These are phyloP conservation scores for Scolecobasidium constrictum DNA, from an alignment of 2,329 filamentous ascomycete species.

Conservation along the genomic window DNA sequence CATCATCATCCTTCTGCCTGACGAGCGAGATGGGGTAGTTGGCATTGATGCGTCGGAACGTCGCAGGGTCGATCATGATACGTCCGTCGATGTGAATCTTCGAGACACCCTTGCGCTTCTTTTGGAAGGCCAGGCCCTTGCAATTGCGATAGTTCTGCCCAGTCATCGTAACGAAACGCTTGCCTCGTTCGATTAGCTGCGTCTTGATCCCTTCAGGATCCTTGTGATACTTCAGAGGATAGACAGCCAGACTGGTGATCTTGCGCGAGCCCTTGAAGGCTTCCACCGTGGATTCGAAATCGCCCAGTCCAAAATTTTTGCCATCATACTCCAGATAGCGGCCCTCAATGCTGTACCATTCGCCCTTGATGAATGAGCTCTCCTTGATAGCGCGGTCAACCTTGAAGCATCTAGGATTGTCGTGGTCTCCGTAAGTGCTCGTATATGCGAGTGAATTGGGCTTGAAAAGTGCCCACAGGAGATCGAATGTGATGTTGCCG, in stretches of 20 bases:
- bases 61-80: slow-evolving; percentile 77
- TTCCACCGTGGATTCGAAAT: slow-evolving; percentile 56
- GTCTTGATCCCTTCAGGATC: slow-evolving; percentile 53
- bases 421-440: slow-evolving; percentile 62
- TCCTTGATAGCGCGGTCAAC: slow-evolving; percentile 67
- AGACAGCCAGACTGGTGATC: slow-evolving; percentile 67
- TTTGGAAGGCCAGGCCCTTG: slow-evolving; percentile 75
- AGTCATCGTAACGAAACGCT: slow-evolving; percentile 70
- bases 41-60: slow-evolving; percentile 73
- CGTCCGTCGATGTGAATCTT: slow-evolving; percentile 81
- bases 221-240: slow-evolving; percentile 71
- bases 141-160: slow-evolving; percentile 77
- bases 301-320: slow-evolving; percentile 70
- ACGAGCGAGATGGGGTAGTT: slow-evolving; percentile 73
- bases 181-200: slow-evolving; percentile 67
- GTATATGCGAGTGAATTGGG: slow-evolving; percentile 71
- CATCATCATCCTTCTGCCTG: slow-evolving; percentile 54
- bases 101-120: slow-evolving; percentile 62
- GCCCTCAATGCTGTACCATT: slow-evolving; percentile 68
- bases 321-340: slow-evolving; percentile 81
- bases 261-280: slow-evolving; percentile 72
- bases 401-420: slow-evolving; percentile 74
- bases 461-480: slow-evolving; percentile 40
- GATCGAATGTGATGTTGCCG: slow-evolving; percentile 71
- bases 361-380: slow-evolving; percentile 55